phyloP scores from a whole-genome alignment of 2,329 filamentous ascomycete species.

The Scopulariopsis brevicaulis region DNA sequence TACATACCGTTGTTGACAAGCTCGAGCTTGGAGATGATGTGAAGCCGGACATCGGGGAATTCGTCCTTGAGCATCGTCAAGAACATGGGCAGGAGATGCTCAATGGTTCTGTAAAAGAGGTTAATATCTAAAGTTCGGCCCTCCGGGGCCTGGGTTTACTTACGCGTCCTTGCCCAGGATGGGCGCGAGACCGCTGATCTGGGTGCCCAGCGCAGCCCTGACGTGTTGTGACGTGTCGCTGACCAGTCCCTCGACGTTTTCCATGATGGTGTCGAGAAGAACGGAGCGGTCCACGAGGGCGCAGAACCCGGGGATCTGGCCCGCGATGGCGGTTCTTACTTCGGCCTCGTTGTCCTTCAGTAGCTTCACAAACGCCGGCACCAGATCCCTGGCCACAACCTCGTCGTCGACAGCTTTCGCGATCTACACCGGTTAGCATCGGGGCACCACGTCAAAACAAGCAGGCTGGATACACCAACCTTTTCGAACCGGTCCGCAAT shows the following conservation, averaged over 20 bases:
- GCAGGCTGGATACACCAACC: conserved; percentile 34
- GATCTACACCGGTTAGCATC: conserved; percentile 46
- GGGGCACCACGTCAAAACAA: background rate
- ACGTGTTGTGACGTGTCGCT: conserved; percentile 96
- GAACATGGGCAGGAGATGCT: conserved; percentile 96
- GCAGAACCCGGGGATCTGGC: conserved; percentile 97
- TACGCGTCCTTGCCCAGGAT: conserved; percentile 98
- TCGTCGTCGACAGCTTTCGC: conserved; percentile 98
- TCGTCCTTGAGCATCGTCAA: conserved; percentile 99
- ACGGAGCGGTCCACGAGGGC: conserved; percentile 75
- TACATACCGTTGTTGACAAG: conserved; percentile 81
- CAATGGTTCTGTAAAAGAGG: conserved; percentile 61
- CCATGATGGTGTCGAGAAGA: conserved; percentile 92
- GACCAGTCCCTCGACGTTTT: conserved; percentile 88
- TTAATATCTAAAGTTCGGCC: conserved; percentile 7
- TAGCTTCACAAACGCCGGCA: conserved; percentile 93
- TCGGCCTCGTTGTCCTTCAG: conserved; percentile 97
- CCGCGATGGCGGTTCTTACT: conserved; percentile 91
- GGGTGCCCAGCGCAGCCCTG: conserved; percentile 84
- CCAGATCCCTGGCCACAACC: conserved; percentile 84
- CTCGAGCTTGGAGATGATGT: conserved; percentile 99
- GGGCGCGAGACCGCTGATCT: conserved; percentile 92
- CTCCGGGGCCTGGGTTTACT: conserved; percentile 18
- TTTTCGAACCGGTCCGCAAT: conserved; percentile 98
- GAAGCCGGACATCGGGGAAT: conserved; percentile 92